Evolutionary conservation across 23 red algal genomes (phyloP).

Genomic region (Gracilaria gracilis): DNA sequence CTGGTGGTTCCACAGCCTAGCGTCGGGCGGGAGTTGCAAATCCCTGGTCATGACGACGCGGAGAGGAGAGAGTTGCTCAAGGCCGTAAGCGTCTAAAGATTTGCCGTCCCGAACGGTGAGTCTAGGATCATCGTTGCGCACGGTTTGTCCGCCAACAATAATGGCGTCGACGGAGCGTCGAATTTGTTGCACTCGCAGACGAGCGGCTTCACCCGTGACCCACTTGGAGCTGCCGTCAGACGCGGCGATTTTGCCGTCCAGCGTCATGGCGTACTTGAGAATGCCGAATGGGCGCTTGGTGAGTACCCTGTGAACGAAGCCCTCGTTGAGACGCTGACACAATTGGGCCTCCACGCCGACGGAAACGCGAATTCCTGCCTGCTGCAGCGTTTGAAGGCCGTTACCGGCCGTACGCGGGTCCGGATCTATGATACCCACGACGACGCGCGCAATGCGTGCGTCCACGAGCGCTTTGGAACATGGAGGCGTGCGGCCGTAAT

Average conservation of each 20-base stretch:
- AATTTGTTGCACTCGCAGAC: constrained; percentile 75
- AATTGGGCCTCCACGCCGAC: constrained; percentile 55
- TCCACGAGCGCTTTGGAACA: constrained; percentile 80
- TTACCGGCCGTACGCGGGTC: constrained; percentile 81
- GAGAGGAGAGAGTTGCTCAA: constrained; percentile 31
- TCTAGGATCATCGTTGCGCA: constrained; percentile 82
- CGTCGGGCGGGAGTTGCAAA: constrained; percentile 36
- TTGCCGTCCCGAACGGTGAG: constrained; percentile 78
- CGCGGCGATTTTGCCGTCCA: constrained; percentile 93
- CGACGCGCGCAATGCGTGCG: constrained; percentile 72
- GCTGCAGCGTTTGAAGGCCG: constrained; percentile 64
- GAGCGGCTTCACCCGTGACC: constrained; percentile 70
- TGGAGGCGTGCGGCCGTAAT: constrained; percentile 89
- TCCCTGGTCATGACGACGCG: constrained; percentile 71
- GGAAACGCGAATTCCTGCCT: constrained; percentile 70
- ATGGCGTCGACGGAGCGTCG: constrained; percentile 85
- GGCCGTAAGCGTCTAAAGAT: background rate
- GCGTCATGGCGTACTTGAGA: constrained; percentile 96
- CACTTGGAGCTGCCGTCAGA: constrained; percentile 80
- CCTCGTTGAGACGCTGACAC: constrained; percentile 72
- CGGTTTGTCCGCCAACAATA: constrained; percentile 85
- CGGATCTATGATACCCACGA: constrained; percentile 88
- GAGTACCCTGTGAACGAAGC: constrained; percentile 64
- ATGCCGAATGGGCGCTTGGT: constrained; percentile 70
- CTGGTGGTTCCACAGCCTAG: constrained; percentile 53